Base-by-base conservation (phyloP, 2,329 filamentous ascomycete species). In the Paraphaeosphaeria sporulosa region DNA sequence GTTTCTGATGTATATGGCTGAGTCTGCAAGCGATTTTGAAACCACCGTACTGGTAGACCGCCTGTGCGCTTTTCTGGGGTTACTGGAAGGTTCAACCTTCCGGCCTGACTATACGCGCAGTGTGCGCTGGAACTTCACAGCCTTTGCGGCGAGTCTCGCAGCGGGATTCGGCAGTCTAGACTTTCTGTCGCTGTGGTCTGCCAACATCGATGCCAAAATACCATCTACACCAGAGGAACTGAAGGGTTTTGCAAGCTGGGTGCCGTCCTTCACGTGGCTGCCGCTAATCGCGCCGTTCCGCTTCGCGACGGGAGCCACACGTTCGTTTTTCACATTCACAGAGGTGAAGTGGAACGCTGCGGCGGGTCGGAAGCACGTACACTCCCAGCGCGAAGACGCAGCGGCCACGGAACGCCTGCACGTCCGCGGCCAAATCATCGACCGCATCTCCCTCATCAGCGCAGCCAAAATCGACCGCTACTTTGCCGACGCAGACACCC, bases 191-290 rank as follows among this genome's bases (percentile, higher is more conserved):
- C 56, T 67, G 7, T 64, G 62, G 54, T 56, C 61, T 3, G 63
- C 63, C 59, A 56, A 61, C 52, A 36, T 73, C 57, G 55, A 72
- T 60, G 2, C 66, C 62, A 27, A 52, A 7, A 19, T 64, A 8
- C 8, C 46, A n/a, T n/a, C 44, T 15, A 68, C 72, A 64, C 64
- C 67, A 64, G 27, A 72, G 66, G 71, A 72, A 64, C 62, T 65
- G 52, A 61, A 56, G 13, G 53, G 54, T 1, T 63, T 76, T 19
- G 71, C 73, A 2, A 74, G 71, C 8, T 78, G 74, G 74, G 69
- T 76, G 0, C 76, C 76, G 10, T 72, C 75, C 47, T 76, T 66
- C 70, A 70, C 71, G 7, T 64, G 60, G 25, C 51, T 27, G 10
- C 66, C 63, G 1, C 56, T 67, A 0, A 30, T 47, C 0, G 55